Base-by-base conservation (phyloP, 495 filamentous ascomycete species). In the Xylaria grammica region DNA sequence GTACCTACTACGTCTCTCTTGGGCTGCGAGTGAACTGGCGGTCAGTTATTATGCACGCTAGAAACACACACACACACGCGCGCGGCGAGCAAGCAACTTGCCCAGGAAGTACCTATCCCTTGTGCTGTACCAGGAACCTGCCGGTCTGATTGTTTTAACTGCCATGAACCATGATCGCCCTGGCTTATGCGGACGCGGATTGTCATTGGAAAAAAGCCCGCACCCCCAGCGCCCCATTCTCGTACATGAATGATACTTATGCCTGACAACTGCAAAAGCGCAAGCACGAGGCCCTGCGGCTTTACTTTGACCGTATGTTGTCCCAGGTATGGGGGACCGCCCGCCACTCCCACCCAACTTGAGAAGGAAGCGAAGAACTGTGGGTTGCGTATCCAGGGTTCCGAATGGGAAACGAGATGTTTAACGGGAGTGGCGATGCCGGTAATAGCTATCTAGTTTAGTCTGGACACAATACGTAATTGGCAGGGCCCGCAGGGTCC, bases 151-250 rank as follows among this genome's bases (percentile, higher is more conserved):
- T 34, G 57, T 42, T 62, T 65, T 53, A 72, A 74, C 45, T 70
- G 72, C 72, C 72, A 74, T 70, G 72, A 74, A 74, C 72, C 64
- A 72, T 72, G 72, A 74, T 74, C 72, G 60, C 59, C 72, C 71
- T 70, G 64, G 53, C 69, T 62, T 70, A 65, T 65, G 67, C 69
- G 63, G 46, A 59, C 29, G 51, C 53, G 65, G 67, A 70, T 65
- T 70, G 69, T 65, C 63, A 72, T 67, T 72, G 67, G 46, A 71
- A 69, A 71, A 69, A 74, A 69, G 63, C 64, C 71, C 69, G 72
- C 67, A 69, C 69, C 40, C 40, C 40, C 67, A 27, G 48, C 48
- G 69, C 63, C 58, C 67, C 67, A 59, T 69, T 51, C 58, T 57
- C 64, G 50, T 67, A 74, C 67, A 69, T 70, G 69, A 64, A 69